These are phyloP conservation scores for Durusdinium trenchii DNA, from an alignment of 73 alveolate species.

Conservation along the genomic window DNA sequence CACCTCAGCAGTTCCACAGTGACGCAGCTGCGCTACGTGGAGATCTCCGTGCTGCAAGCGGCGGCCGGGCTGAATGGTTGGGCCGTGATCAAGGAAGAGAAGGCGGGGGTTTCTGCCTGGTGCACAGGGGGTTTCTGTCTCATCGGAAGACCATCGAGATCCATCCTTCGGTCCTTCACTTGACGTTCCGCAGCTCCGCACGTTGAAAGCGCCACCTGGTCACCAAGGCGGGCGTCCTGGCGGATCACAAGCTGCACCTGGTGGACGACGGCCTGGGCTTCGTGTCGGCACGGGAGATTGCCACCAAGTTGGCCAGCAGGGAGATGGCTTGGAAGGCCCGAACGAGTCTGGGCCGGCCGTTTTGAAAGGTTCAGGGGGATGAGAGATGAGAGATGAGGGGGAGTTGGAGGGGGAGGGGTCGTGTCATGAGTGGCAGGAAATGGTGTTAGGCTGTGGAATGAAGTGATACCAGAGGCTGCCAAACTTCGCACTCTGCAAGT, in stretches of 20 bases:
- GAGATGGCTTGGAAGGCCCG: constrained; percentile 59
- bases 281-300: constrained; percentile 71
- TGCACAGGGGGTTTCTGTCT: neutral
- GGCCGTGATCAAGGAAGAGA: constrained; percentile 76
- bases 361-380: too few species aligned
- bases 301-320: constrained; percentile 67
- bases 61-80: constrained; percentile 78
- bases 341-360: neutral
- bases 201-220: neutral
- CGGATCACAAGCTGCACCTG: constrained; percentile 20
- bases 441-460: too few species aligned
- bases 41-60: constrained; percentile 53
- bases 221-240: constrained; percentile 51
- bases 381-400: too few species aligned
- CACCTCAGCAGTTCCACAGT: neutral
- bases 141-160: neutral
- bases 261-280: constrained; percentile 27
- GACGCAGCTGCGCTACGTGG: constrained; percentile 74
- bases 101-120: constrained; percentile 4
- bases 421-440: too few species aligned
- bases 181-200: neutral
- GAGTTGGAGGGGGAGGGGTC: too few species aligned
- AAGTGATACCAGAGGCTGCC: too few species aligned
- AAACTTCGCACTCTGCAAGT: too few species aligned
- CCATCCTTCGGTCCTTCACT: neutral